Evolutionary conservation across 2,329 filamentous ascomycete genomes (phyloP).

Genomic region (Bisporella sp.): DNA sequence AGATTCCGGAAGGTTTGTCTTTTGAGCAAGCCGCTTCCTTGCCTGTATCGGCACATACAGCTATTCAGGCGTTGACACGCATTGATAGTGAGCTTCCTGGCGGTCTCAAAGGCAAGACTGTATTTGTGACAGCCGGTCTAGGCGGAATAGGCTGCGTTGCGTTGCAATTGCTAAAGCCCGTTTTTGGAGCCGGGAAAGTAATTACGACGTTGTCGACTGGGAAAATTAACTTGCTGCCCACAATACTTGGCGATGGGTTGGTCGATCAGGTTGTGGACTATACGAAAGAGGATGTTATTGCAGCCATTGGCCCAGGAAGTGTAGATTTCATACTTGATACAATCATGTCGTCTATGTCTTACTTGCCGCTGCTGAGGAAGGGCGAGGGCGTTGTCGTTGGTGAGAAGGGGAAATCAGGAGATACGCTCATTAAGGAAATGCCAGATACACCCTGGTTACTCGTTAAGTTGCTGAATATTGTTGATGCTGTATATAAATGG

Average conservation of each 20-base stretch:
- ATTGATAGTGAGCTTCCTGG: conserved; percentile 25
- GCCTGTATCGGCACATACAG: conserved; percentile 33
- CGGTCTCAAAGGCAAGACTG: conserved; percentile 33
- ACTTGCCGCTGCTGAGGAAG: conserved; percentile 30
- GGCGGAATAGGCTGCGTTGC: conserved; percentile 32
- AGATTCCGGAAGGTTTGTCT: conserved; percentile 27
- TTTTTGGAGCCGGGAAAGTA: conserved; percentile 36
- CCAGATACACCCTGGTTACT: conserved; percentile 20
- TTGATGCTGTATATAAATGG: conserved; percentile 23
- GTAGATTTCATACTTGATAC: conserved; percentile 40
- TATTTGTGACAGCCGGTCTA: conserved; percentile 32
- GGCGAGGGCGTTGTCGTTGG: conserved; percentile 26
- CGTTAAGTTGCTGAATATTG: conserved; percentile 22
- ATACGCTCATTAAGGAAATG: conserved; percentile 25
- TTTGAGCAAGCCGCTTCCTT: conserved; percentile 35
- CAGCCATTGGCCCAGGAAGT: conserved; percentile 25
- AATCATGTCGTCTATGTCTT: conserved; percentile 28
- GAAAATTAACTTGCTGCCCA: conserved; percentile 31
- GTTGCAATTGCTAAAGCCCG: conserved; percentile 37
- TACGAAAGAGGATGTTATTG: conserved; percentile 26
- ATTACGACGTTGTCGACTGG: conserved; percentile 38
- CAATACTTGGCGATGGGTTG: conserved; percentile 31
- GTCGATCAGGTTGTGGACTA: conserved; percentile 37
- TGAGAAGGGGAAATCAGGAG: conserved; percentile 23
- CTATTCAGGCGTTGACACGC: conserved; percentile 30